A percentile compares a stretch with the other conserved stretches of the same genome.
These are phyloP conservation scores for Cicer pinnatifidum DNA, from an alignment of 306 rosid genomes.

Conservation along the genomic window DNA sequence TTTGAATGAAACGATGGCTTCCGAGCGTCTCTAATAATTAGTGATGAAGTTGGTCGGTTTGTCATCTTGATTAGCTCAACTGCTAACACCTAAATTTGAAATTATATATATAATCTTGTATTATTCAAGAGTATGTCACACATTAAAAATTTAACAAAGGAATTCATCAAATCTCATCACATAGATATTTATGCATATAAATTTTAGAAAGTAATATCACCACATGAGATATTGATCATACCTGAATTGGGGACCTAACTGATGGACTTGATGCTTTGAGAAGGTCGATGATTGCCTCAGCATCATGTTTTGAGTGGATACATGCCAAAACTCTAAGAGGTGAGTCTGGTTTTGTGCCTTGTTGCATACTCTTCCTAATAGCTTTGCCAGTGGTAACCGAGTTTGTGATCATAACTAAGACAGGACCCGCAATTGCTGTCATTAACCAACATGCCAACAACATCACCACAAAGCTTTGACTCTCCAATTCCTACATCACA, in stretches of 20 bases:
- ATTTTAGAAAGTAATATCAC: not conserved
- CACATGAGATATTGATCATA: not conserved
- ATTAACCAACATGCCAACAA: constrained; percentile 48
- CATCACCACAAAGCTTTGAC: constrained; percentile 46
- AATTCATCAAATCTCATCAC: not conserved
- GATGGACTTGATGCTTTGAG: constrained; percentile 47
- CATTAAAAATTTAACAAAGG: not conserved
- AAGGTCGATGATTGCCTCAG: constrained; percentile 40
- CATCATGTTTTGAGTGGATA: constrained; percentile 47
- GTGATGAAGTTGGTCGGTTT: constrained; percentile 37
- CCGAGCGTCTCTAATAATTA: constrained; percentile 44
- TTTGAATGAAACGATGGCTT: constrained; percentile 17
- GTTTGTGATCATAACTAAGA: not conserved
- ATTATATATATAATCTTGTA: not conserved
- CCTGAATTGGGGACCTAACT: constrained; percentile 49
- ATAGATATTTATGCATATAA: not conserved
- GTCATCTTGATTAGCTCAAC: constrained; percentile 49
- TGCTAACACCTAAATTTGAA: constrained; percentile 35
- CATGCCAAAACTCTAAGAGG: constrained; percentile 50
- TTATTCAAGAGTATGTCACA: not conserved
- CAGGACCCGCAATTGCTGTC: constrained; percentile 43
- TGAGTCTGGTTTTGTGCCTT: constrained; percentile 40
- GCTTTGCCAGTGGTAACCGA: not conserved
- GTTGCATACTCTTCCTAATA: constrained; percentile 14
- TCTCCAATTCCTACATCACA: constrained; percentile 43